Base-by-base conservation (phyloP, 768 basidiomycete species). In the Cystobasidium tubakii region DNA sequence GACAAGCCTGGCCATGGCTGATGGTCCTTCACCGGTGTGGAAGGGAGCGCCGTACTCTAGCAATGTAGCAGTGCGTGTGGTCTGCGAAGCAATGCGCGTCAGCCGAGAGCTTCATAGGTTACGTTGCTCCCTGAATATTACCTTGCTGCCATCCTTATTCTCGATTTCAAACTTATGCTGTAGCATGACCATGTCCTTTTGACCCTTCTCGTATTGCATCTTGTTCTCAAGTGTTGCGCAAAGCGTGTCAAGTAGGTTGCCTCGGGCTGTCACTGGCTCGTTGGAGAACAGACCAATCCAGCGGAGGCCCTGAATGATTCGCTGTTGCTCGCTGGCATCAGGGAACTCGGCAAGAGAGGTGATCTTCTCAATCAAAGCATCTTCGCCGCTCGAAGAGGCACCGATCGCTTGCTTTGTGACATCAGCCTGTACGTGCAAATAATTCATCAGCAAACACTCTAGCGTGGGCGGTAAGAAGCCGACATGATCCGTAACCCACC, bases 151-250 rank as follows among this genome's bases (percentile, higher is more conserved):
- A 79, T 97, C 91, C 39, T 86, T 84, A 86, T 89, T 90, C 80
- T 93, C 88, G 43, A 98, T 88, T 77, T 91, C 83, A 80, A 99
- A 98, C 84, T 94, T 95, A 86, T 99, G 95, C 83, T 97, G 95
- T 67, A 99, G 87, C 88, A 98, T 91, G 74, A 99, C 91, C 75
- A 98, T 86, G 82, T 99, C 95, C 13, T 91, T 88, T 82, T 98
- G 93, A 76, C 91, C 91, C 60, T 84, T 82, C 76, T 88, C 90
- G 83, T 95, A 97, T 82, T 88, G 86, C 91, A 97, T 96, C 81
- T 95, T 85, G 74, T 84, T 86, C 84, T 99, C 94, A 62, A 99
- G 86, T 25, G 85, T 88, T 1, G 87, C 90, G 81, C 94, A 96
- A 74, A 99, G 88, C 1, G 96, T 94, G 82, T 96, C 92, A 76